Conservation (phyloP, 2,329 filamentous ascomycete species). For the Aspergillus bombycis region DNA sequence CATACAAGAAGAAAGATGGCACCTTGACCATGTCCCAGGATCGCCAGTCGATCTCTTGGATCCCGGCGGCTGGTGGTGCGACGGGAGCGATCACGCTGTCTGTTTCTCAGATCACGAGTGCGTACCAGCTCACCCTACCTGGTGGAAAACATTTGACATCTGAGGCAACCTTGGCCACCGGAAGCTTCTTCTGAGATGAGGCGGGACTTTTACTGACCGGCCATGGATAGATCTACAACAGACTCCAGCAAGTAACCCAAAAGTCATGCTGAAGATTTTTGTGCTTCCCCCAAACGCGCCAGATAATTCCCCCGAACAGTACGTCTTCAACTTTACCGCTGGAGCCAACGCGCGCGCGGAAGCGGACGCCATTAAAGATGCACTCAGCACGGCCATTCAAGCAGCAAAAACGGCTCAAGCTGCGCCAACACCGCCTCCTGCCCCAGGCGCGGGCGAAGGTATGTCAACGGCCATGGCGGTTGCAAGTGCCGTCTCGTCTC, state of each 20-base stretch:
- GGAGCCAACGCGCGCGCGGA: constrained; percentile 74
- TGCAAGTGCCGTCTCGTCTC: constrained; percentile 67
- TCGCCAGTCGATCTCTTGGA: constrained; percentile 78
- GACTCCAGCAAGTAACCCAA: constrained; percentile 82
- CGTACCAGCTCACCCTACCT: constrained; percentile 36
- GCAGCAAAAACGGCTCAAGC: constrained; percentile 60
- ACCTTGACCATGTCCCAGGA: constrained; percentile 75
- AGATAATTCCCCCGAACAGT: constrained; percentile 58
- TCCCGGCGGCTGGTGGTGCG: constrained; percentile 64
- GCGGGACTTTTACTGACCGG: constrained; percentile 4
- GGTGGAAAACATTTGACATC: not conserved
- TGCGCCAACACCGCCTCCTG: constrained; percentile 37
- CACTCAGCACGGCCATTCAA: constrained; percentile 76
- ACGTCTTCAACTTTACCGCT: constrained; percentile 90
- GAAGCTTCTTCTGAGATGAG: not conserved
- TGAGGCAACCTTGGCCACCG: not conserved
- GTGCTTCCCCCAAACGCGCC: constrained; percentile 61
- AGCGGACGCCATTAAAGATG: constrained; percentile 81
- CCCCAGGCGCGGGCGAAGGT: constrained; percentile 44
- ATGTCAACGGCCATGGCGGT: constrained; percentile 75
- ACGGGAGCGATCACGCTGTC: constrained; percentile 69
- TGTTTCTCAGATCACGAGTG: constrained; percentile 81
- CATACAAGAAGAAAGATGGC: constrained; percentile 97
- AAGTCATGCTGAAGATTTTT: constrained; percentile 93
- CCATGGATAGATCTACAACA: constrained; percentile 77